These are phyloP conservation scores for Lepidium campestre DNA, from an alignment of 441 rosid species.

Conservation along the genomic window DNA sequence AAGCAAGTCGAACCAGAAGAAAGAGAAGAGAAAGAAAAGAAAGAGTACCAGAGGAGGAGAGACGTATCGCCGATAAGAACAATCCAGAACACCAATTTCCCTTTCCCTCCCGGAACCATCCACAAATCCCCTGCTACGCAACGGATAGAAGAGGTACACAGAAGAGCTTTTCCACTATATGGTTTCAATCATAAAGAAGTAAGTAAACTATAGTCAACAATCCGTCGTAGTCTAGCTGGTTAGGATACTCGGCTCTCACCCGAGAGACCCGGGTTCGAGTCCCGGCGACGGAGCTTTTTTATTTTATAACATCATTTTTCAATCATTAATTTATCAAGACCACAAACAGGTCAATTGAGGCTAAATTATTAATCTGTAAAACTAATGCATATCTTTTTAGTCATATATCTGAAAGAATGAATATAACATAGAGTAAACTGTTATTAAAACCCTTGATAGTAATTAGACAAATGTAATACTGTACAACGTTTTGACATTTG, in stretches of 20 bases:
- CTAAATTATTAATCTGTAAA: not conserved
- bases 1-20: not conserved
- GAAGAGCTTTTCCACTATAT: too few species aligned
- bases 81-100: not conserved
- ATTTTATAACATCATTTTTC: not conserved
- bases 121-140: conserved; percentile 8
- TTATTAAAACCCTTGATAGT: not conserved
- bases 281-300: conserved; percentile 64
- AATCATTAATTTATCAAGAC: not conserved
- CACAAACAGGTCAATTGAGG: not conserved
- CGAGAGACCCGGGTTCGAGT: conserved; percentile 90
- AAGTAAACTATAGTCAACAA: not conserved
- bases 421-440: not conserved
- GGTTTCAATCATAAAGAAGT: not conserved
- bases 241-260: conserved; percentile 99
- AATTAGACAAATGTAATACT: not conserved
- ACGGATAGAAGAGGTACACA: conserved; percentile 18
- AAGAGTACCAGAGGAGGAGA: conserved; percentile 16
- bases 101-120: conserved; percentile 14
- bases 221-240: conserved; percentile 97
- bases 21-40: not conserved
- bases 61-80: conserved; percentile 15
- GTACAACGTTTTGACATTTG: conserved; percentile 11
- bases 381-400: not conserved
- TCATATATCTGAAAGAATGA: not conserved